Evolutionary conservation across 192 early-diverging fungal genomes (phyloP).

Genomic region (Endogone sp.): DNA sequence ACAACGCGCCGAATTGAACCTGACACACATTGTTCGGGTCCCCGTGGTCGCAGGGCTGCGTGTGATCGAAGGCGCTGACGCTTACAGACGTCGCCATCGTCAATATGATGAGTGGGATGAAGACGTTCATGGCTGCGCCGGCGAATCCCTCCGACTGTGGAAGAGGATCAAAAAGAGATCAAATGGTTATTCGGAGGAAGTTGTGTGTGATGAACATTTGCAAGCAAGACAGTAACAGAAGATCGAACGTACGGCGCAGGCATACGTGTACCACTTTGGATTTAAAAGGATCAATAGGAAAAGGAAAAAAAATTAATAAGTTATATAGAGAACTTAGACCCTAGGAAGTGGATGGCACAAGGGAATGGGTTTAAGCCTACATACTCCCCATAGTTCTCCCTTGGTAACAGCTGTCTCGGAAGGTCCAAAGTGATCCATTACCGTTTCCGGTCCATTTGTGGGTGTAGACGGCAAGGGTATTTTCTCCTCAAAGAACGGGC

Average conservation of each 20-base stretch:
- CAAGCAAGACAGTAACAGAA: no score
- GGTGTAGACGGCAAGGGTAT: no score
- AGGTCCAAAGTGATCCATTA: not conserved
- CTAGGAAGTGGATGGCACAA: not conserved
- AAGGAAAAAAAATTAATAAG: no score
- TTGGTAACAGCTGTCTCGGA: not conserved
- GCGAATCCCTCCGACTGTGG: constrained; percentile 6
- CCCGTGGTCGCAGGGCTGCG: not conserved
- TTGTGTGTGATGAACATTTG: no score
- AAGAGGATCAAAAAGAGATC: not conserved
- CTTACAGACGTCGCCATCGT: constrained; percentile 7
- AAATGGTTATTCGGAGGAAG: not conserved
- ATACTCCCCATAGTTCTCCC: not conserved
- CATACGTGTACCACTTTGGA: constrained; percentile 8
- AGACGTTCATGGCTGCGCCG: constrained; percentile 9
- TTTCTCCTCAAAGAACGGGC: no score
- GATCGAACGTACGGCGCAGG: constrained; percentile 10
- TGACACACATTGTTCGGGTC: not conserved
- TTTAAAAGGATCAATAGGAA: no score
- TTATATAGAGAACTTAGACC: no score
- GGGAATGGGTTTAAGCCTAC: not conserved
- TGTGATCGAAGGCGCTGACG: constrained; percentile 2
- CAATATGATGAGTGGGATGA: constrained; percentile 5
- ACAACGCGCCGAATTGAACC: constrained; percentile 6
- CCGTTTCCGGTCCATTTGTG: not conserved